A percentile compares a stretch with the other conserved stretches of the same genome.
phyloP scores from a whole-genome alignment of 176 grass and related monocot genomes.

The Carex littledalei region DNA sequence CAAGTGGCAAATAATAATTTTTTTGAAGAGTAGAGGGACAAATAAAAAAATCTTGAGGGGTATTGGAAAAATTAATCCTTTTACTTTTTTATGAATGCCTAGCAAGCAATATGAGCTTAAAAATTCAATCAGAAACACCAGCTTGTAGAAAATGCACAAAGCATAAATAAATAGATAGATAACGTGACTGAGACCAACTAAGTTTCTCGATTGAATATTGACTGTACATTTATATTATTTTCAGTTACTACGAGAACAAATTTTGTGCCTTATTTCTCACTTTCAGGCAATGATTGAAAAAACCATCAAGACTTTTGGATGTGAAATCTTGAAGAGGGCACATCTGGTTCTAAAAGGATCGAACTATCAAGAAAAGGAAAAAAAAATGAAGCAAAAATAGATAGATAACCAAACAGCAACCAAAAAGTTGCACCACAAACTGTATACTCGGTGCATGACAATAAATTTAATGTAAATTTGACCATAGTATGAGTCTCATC shows the following conservation, averaged over 20 bases:
- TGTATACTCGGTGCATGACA: neutral
- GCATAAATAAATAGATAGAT: neutral
- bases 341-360: neutral
- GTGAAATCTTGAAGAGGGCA: neutral
- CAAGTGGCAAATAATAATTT: too few relatives aligned
- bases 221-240: neutral
- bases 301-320: constrained; percentile 1
- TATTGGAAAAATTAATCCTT: too few relatives aligned
- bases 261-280: neutral
- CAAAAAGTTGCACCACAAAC: neutral
- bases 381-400: neutral
- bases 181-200: neutral
- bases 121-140: neutral
- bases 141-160: neutral
- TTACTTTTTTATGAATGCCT: too few relatives aligned
- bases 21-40: too few relatives aligned
- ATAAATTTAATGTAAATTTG: neutral
- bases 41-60: too few relatives aligned
- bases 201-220: neutral
- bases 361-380: neutral
- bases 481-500: neutral
- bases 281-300: neutral
- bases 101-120: too few relatives aligned
- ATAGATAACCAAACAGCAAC: neutral
- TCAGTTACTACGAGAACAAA: neutral